phyloP scores from a whole-genome alignment of 139 green algal species.

The Haematococcus lacustris region DNA sequence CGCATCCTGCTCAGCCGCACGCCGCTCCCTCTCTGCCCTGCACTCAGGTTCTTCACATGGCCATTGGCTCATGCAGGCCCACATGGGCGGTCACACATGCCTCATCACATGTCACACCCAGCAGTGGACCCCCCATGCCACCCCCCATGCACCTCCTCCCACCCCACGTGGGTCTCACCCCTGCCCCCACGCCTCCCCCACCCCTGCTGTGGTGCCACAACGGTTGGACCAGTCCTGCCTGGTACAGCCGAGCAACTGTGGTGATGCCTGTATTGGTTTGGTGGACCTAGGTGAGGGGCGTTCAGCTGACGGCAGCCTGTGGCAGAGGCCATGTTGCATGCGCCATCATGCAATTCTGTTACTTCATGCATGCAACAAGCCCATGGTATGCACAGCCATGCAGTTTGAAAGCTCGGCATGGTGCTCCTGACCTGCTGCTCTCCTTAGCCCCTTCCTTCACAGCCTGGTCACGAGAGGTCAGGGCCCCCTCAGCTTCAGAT shows the following conservation, averaged over 20 bases:
- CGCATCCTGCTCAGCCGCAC: conserved; percentile 15
- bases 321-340: not conserved
- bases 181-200: no score
- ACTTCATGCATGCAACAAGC: no score
- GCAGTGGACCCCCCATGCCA: no score
- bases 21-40: conserved; percentile 17
- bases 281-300: not conserved
- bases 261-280: not conserved
- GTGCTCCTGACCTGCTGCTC: conserved; percentile 2
- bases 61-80: not conserved
- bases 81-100: not conserved
- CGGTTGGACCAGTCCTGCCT: no score
- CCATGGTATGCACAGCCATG: no score
- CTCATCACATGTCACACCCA: not conserved
- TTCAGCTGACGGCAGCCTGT: not conserved
- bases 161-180: no score
- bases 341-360: not conserved
- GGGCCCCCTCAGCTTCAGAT: conserved; percentile 12
- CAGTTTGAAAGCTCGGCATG: no score
- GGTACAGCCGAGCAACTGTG: not conserved
- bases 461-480: conserved; percentile 1
- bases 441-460: conserved; percentile 14
- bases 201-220: no score
- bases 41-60: not conserved
- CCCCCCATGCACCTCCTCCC: no score